phyloP scores from a whole-genome alignment of 2,329 filamentous ascomycete species.

The Ophiostoma tasmaniense region DNA sequence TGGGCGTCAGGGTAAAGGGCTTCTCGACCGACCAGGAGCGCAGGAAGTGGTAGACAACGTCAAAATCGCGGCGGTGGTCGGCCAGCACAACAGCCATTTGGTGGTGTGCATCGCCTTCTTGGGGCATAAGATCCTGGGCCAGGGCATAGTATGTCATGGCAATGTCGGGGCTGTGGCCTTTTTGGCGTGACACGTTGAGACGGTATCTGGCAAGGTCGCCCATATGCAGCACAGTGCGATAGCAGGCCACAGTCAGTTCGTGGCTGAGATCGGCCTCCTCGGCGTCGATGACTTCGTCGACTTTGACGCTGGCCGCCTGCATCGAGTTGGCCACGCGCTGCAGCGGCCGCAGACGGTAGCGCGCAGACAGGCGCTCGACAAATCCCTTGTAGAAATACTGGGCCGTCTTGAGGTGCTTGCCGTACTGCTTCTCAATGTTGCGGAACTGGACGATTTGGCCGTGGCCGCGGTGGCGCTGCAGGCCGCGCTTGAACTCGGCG shows the following conservation, averaged over 20 bases:
- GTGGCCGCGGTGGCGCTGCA: constrained; percentile 46
- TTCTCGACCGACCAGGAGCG: constrained; percentile 66
- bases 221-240: constrained; percentile 74
- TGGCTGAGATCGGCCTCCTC: constrained; percentile 43
- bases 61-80: constrained; percentile 63
- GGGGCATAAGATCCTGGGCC: constrained; percentile 68
- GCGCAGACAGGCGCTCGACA: constrained; percentile 64
- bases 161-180: constrained; percentile 66
- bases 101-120: constrained; percentile 76
- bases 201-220: constrained; percentile 89
- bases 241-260: constrained; percentile 64
- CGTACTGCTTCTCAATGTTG: constrained; percentile 73
- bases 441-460: constrained; percentile 56
- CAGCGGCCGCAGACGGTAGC: constrained; percentile 39
- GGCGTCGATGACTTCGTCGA: constrained; percentile 37
- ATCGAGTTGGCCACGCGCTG: constrained; percentile 36
- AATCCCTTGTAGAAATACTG: constrained; percentile 84
- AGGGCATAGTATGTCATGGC: constrained; percentile 79
- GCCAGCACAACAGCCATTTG: constrained; percentile 82
- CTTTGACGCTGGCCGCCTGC: constrained; percentile 34
- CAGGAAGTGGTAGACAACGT: constrained; percentile 84
- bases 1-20: constrained; percentile 64
- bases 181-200: constrained; percentile 56
- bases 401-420: constrained; percentile 76
- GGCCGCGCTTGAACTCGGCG: constrained; percentile 62